Conservation (phyloP, 2,329 filamentous ascomycete species). For the Dactylonectria macrodidyma region DNA sequence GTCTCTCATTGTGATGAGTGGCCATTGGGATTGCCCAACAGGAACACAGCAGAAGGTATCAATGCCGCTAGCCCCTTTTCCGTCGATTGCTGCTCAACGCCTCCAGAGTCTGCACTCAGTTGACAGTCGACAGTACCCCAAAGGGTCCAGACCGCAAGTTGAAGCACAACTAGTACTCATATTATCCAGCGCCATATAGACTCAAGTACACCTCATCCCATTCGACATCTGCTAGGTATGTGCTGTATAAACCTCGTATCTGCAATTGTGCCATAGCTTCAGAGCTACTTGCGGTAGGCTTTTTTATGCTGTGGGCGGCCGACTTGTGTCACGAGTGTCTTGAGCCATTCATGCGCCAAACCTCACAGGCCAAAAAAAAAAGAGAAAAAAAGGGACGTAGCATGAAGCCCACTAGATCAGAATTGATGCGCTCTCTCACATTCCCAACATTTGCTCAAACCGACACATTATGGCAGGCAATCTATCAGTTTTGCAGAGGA, state of each 20-base stretch:
- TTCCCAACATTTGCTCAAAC: neutral
- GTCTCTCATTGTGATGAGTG: neutral
- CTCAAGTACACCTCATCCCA: neutral
- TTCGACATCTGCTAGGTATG: neutral
- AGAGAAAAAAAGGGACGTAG: neutral
- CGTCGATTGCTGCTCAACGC: neutral
- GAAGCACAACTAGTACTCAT: slow-evolving; percentile 12
- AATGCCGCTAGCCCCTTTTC: neutral
- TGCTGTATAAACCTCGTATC: neutral
- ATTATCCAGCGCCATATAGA: neutral
- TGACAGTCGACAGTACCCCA: too few relatives aligned
- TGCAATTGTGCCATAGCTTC: neutral
- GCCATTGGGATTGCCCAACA: neutral
- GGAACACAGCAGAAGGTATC: neutral
- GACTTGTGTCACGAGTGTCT: neutral
- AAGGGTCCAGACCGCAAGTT: slow-evolving; percentile 18
- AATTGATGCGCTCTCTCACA: neutral
- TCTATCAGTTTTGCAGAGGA: neutral
- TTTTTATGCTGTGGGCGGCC: neutral
- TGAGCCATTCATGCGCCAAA: neutral
- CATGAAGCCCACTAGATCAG: neutral
- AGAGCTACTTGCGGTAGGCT: neutral
- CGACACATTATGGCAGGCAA: slow-evolving; percentile 4
- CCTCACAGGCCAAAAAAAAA: neutral
- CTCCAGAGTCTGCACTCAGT: slow-evolving; percentile 1